Conservation (phyloP, 2,329 filamentous ascomycete species). For the Phyllosticta paracitricarpa region DNA sequence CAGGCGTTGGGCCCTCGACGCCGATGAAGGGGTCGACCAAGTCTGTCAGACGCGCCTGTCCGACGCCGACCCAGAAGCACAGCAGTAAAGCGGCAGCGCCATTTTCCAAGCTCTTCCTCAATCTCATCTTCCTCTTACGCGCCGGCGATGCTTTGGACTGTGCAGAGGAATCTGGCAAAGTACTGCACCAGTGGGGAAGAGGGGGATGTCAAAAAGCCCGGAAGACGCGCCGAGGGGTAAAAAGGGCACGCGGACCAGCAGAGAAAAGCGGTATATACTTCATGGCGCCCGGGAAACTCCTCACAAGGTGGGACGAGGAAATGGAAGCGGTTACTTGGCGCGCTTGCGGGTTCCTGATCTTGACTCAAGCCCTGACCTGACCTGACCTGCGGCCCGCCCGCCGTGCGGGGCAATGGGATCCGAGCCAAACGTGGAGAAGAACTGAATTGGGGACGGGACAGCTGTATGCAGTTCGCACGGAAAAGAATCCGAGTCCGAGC, state of each 20-base stretch:
- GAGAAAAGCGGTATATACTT: background rate
- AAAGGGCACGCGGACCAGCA: background rate
- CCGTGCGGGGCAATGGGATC: background rate
- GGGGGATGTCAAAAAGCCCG: too few species aligned
- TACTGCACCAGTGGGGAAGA: too few species aligned
- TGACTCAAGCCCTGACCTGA: background rate
- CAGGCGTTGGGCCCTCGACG: conserved; percentile 35
- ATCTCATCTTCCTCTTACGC: background rate
- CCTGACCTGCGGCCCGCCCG: background rate
- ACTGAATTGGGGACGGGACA: background rate
- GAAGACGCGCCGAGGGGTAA: background rate
- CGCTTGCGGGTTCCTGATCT: background rate
- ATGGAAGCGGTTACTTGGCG: background rate
- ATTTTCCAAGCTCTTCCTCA: background rate
- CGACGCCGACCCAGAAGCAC: background rate
- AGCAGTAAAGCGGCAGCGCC: background rate
- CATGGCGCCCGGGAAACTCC: background rate
- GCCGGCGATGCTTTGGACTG: too few species aligned
- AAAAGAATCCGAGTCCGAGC: background rate
- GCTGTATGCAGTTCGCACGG: background rate
- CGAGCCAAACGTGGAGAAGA: background rate
- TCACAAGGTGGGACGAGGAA: background rate
- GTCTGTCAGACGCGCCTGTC: conserved; percentile 15
- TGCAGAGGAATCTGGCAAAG: too few species aligned
- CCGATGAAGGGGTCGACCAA: conserved; percentile 38